Conservation (phyloP, 2,329 filamentous ascomycete species). For the Chrysoporthe puriensis region DNA sequence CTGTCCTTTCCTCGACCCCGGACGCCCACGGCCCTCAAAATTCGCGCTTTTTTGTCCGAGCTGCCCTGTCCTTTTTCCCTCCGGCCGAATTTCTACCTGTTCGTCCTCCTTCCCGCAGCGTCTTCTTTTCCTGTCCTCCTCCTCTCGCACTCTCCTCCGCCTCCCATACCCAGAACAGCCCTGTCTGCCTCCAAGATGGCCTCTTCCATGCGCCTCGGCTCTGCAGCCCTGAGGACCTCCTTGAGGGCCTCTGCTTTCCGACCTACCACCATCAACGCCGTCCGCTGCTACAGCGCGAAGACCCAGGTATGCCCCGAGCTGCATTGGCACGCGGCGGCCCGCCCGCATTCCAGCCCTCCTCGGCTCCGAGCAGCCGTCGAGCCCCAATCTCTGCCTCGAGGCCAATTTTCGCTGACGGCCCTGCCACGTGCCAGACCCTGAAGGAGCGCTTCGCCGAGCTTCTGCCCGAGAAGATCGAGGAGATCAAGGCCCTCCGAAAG, state of each 20-base stretch:
- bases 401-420: constrained; percentile 32
- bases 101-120: constrained; percentile 34
- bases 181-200: constrained; percentile 67
- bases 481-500: constrained; percentile 97
- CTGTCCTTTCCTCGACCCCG: constrained; percentile 11
- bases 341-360: too few species aligned
- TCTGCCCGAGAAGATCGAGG: constrained; percentile 94
- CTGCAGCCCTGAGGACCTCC: constrained; percentile 79
- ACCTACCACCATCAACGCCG: constrained; percentile 75
- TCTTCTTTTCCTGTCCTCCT: constrained; percentile 41
- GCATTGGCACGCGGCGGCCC: neutral
- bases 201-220: constrained; percentile 79
- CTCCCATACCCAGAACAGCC: constrained; percentile 33
- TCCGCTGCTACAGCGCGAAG: constrained; percentile 93
- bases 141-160: constrained; percentile 40
- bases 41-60: constrained; percentile 31
- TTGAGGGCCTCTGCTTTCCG: constrained; percentile 70
- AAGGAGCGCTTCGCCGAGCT: constrained; percentile 98
- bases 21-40: constrained; percentile 21
- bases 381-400: neutral
- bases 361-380: too few species aligned
- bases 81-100: constrained; percentile 31
- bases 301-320: constrained; percentile 66
- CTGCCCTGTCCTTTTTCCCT: constrained; percentile 35
- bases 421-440: constrained; percentile 66